Base-by-base conservation (phyloP, 2,329 filamentous ascomycete species). In the Hypoxylon sp. region DNA sequence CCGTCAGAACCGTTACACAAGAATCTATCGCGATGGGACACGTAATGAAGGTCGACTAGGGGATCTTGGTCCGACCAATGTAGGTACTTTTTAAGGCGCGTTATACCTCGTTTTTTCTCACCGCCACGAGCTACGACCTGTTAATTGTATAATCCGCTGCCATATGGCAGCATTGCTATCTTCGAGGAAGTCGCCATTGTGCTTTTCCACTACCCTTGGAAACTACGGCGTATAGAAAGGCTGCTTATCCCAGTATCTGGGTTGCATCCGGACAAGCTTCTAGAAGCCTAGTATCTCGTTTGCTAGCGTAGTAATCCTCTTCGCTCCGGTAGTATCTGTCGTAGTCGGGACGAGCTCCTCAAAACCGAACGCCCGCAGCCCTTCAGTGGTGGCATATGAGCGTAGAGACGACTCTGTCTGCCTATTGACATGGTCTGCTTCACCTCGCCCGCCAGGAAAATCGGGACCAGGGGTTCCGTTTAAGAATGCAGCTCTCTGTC, bases 401-500 rank as follows among this genome's bases (percentile, higher is more conserved):
- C 75, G 75, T 24, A 83, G 69, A 63, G 78, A 77, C 1, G 76
- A 75, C 48, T 78, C 78, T 1, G 79, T 80, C 1, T 83, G 81
- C 18, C 85, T 77, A 11, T 78, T 82, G 30, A 83, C 71, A 65
- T 88, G 86, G 18, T 78, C 77, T 14, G 81, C 79, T 77, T 93
- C 91, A 4, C 92, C 92, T 52, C 84, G 80, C 0, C 91, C 91
- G 1, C 89, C 89, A 0, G 90, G 90, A 74, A 93, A 93, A 71
- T 93, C 91, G 28, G 89, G 89, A 0, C 84, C 86, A 0, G 89
- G 90, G 0, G 84, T 86, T 3, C 93, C 93, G 0, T 81, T 75
- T 2, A 90, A 77, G 70, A 96, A 96, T 0, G 87, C 86, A n/a
- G 87, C 82, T 18, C 91, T 85, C 79, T 97, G 93, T 14, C 87